Conservation (phyloP, 768 basidiomycete genomes). For the Amanita subjunquillea region DNA sequence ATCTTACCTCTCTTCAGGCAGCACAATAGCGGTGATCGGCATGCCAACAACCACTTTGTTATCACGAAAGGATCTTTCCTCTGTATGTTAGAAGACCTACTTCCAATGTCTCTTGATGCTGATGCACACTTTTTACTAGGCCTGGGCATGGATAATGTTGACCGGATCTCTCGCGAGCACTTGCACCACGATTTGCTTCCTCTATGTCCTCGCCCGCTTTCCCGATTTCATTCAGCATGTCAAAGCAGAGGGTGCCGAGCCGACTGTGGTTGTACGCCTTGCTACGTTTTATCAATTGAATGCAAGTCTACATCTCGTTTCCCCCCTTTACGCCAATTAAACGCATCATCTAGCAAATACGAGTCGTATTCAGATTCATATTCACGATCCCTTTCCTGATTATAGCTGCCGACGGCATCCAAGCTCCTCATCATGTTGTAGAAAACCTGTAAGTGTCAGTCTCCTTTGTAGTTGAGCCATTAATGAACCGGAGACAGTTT, state of each 20-base stretch:
- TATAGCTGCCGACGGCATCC: constrained; percentile 56
- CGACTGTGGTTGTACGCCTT: constrained; percentile 64
- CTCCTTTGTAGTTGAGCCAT: not conserved
- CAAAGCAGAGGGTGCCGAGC: constrained; percentile 63
- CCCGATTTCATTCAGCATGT: constrained; percentile 62
- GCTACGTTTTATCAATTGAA: constrained; percentile 72
- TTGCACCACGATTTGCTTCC: constrained; percentile 55
- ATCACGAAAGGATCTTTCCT: constrained; percentile 46
- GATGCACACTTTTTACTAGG: constrained; percentile 26
- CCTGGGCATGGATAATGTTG: constrained; percentile 67
- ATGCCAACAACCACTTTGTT: constrained; percentile 64
- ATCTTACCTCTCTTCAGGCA: constrained; percentile 31
- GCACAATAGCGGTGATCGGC: constrained; percentile 51
- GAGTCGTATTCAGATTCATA: constrained; percentile 68
- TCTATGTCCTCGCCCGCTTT: constrained; percentile 64
- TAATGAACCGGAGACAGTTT: constrained; percentile 29
- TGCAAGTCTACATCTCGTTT: constrained; percentile 30
- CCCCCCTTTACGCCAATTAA: not conserved
- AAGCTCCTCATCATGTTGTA: constrained; percentile 38
- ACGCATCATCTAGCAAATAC: constrained; percentile 36
- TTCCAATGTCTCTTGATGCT: constrained; percentile 2
- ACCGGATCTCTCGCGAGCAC: constrained; percentile 59
- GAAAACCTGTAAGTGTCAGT: constrained; percentile 38
- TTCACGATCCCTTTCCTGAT: constrained; percentile 62
- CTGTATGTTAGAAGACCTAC: constrained; percentile 25